Conservation (phyloP, 2,329 filamentous ascomycete genomes). For the Ascochyta rabiei region DNA sequence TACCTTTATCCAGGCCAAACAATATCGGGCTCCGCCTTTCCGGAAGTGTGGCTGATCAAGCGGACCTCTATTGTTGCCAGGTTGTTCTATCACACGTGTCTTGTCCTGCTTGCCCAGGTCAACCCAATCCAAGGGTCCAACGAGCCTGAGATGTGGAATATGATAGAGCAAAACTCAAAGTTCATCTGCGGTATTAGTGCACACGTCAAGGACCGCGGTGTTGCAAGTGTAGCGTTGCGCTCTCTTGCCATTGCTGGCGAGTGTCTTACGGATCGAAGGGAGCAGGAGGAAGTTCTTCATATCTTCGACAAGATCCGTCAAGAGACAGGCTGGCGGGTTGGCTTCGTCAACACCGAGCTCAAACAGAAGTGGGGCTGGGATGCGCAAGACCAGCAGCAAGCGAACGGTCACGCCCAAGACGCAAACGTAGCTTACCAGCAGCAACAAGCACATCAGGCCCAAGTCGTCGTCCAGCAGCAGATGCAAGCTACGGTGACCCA, state of each 20-base stretch:
- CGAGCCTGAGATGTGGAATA: conserved; percentile 69
- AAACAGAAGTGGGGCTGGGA: conserved; percentile 79
- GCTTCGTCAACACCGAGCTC: conserved; percentile 73
- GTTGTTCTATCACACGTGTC: conserved; percentile 87
- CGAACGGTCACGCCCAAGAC: conserved; percentile 22
- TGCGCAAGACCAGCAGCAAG: conserved; percentile 46
- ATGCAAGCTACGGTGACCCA: conserved; percentile 22
- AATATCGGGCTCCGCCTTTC: conserved; percentile 75
- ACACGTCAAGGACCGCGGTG: conserved; percentile 79
- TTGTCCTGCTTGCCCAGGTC: conserved; percentile 78
- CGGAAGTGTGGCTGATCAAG: conserved; percentile 88
- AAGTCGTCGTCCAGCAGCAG: conserved; percentile 16
- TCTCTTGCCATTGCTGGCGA: conserved; percentile 79
- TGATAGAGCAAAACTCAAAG: conserved; percentile 76
- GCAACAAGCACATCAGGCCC: conserved; percentile 24
- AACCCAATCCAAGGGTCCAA: conserved; percentile 71
- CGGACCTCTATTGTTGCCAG: conserved; percentile 79
- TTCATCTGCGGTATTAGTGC: conserved; percentile 90
- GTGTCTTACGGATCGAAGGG: conserved; percentile 68
- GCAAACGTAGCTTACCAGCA: conserved; percentile 33
- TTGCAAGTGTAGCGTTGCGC: conserved; percentile 78
- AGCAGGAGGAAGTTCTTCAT: conserved; percentile 80
- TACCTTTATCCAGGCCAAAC: conserved; percentile 74
- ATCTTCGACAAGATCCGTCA: conserved; percentile 78
- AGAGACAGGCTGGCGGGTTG: conserved; percentile 80